Conservation (phyloP, 2,329 filamentous ascomycete species). For the Cladosporium velox region DNA sequence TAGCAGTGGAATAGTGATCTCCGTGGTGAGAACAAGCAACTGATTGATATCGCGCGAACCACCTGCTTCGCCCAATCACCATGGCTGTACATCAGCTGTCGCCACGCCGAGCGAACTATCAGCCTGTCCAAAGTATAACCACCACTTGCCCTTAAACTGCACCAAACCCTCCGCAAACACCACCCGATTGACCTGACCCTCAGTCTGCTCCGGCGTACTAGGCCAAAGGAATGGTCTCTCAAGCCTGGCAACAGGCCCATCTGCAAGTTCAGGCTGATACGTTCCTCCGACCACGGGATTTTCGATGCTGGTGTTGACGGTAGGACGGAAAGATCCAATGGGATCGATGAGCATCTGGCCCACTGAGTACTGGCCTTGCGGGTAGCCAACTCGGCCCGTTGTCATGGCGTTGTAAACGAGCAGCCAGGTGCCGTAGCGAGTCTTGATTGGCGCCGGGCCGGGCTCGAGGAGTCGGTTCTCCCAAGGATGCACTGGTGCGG, state of each 20-base stretch:
- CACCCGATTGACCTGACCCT: conserved; percentile 38
- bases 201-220: conserved; percentile 31
- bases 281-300: conserved; percentile 23
- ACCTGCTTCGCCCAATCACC: neutral
- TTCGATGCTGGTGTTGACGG: conserved; percentile 23
- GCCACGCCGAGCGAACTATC: conserved; percentile 28
- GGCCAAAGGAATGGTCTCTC: conserved; percentile 37
- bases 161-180: conserved; percentile 40
- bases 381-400: conserved; percentile 34
- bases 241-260: conserved; percentile 36
- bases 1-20: neutral
- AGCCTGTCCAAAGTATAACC: conserved; percentile 37
- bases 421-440: conserved; percentile 39
- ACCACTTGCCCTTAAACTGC: conserved; percentile 38
- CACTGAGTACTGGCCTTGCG: conserved; percentile 35
- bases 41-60: neutral
- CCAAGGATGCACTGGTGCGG: conserved; percentile 35
- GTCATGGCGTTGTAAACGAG: conserved; percentile 37
- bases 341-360: conserved; percentile 41
- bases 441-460: conserved; percentile 39
- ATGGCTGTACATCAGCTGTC: conserved; percentile 25
- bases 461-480: conserved; percentile 40
- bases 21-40: neutral
- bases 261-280: conserved; percentile 27
- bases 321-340: conserved; percentile 20